Conservation (phyloP, 495 filamentous ascomycete genomes). For the Podospora pseudoanserina region DNA sequence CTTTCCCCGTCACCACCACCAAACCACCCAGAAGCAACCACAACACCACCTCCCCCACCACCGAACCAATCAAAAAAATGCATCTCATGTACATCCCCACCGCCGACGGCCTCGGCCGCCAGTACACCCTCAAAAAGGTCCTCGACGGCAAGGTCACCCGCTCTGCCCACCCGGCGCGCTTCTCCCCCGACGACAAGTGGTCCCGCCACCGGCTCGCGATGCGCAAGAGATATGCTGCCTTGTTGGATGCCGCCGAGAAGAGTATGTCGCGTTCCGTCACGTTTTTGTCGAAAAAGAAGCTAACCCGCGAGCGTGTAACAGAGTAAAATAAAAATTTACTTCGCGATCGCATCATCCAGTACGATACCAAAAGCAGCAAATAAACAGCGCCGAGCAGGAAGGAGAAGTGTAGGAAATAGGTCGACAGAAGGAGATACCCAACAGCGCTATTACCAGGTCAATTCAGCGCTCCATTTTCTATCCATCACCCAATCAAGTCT, state of each 20-base stretch:
- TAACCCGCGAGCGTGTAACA: background rate
- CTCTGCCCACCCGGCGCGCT: conserved; percentile 92
- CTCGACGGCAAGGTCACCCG: conserved; percentile 78
- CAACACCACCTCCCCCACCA: background rate
- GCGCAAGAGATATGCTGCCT: conserved; percentile 84
- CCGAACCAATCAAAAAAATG: conserved; percentile 43
- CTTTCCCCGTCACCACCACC: background rate
- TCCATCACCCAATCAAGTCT: no score
- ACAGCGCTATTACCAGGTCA: no score
- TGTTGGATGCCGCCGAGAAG: conserved; percentile 70
- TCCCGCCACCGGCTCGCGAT: conserved; percentile 89
- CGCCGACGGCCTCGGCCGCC: conserved; percentile 58
- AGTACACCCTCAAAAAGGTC: conserved; percentile 88
- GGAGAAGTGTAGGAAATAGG: no score
- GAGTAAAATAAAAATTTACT: no score
- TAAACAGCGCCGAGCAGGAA: no score
- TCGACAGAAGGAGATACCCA: no score
- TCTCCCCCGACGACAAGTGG: conserved; percentile 97
- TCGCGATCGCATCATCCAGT: no score
- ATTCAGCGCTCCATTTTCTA: no score
- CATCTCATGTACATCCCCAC: conserved; percentile 87
- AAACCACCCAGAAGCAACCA: background rate
- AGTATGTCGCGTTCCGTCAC: conserved; percentile 47
- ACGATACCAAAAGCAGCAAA: no score
- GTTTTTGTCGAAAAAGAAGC: no score